Percentiles rank a stretch among this genome's conserved stretches.
Evolutionary conservation across 495 filamentous ascomycete species (phyloP).

Genomic region (Aspergillus mulundensis): DNA sequence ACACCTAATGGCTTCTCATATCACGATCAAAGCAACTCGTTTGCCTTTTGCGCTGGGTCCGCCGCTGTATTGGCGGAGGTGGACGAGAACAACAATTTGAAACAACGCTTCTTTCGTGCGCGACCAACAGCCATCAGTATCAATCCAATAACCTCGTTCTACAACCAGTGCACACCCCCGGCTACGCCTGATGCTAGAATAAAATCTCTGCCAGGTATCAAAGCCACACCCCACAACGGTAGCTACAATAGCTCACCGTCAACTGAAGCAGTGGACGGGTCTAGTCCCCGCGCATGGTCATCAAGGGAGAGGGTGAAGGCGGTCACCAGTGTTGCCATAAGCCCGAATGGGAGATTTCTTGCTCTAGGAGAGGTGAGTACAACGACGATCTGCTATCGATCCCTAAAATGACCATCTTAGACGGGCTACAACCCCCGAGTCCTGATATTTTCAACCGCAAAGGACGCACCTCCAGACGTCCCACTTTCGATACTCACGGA

Average conservation of each 20-base stretch:
- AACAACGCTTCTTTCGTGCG: constrained; percentile 87
- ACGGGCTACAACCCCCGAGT: constrained; percentile 92
- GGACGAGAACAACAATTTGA: constrained; percentile 63
- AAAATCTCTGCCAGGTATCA: constrained; percentile 31
- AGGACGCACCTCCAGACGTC: constrained; percentile 70
- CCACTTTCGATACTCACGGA: constrained; percentile 85
- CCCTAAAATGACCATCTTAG: constrained; percentile 28
- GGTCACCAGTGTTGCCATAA: constrained; percentile 91
- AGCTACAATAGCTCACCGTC: constrained; percentile 34
- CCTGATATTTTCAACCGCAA: constrained; percentile 75
- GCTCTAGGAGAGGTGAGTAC: constrained; percentile 81
- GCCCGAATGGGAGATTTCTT: constrained; percentile 81
- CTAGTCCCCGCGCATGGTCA: constrained; percentile 68
- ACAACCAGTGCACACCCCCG: constrained; percentile 59
- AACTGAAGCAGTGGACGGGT: constrained; percentile 54
- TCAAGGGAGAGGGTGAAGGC: constrained; percentile 88
- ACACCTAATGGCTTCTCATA: constrained; percentile 85
- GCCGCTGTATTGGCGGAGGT: constrained; percentile 87
- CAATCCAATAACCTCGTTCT: constrained; percentile 50
- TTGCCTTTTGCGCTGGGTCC: constrained; percentile 89
- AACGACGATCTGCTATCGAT: not conserved
- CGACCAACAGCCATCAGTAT: constrained; percentile 71
- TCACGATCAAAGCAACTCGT: constrained; percentile 62
- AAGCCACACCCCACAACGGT: constrained; percentile 26
- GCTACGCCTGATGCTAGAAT: constrained; percentile 40